phyloP scores from a whole-genome alignment of 441 rosid species.

The Populus hybrid region DNA sequence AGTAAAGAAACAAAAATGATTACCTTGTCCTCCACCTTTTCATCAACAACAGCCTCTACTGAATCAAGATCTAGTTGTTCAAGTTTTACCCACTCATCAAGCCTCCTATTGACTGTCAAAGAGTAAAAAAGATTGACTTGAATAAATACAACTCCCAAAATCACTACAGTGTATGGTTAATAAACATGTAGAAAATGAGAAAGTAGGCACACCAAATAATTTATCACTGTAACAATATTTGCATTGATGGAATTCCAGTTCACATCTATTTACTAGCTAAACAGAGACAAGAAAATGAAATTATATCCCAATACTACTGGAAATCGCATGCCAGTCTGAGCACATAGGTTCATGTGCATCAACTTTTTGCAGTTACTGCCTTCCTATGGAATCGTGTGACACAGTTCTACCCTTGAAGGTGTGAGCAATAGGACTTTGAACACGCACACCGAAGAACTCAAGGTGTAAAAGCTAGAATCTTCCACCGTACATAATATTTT shows the following conservation, averaged over 20 bases:
- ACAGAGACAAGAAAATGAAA: background rate
- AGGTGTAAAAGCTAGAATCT: background rate
- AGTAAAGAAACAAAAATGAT: background rate
- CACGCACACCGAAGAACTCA: background rate
- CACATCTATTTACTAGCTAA: background rate
- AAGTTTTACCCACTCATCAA: slow-evolving; percentile 98
- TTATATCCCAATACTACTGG: background rate
- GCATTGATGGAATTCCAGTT: background rate
- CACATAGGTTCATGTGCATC: background rate
- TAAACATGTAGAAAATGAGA: background rate
- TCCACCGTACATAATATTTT: background rate
- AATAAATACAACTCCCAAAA: background rate
- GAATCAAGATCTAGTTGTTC: slow-evolving; percentile 94
- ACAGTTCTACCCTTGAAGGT: background rate
- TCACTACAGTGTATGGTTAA: background rate
- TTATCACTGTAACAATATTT: background rate
- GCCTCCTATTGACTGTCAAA: slow-evolving; percentile 84
- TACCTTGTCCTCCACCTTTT: slow-evolving; percentile 99
- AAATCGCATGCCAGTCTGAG: background rate
- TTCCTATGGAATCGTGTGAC: background rate
- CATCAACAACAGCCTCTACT: slow-evolving; percentile 91
- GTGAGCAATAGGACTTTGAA: background rate
- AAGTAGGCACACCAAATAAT: background rate
- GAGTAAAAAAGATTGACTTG: background rate
- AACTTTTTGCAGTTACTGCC: background rate